Percentiles rank a stretch among this genome's conserved stretches.
phyloP scores from a whole-genome alignment of 1,284 basidiomycete genomes.

The Coniferiporia sulphurascens region DNA sequence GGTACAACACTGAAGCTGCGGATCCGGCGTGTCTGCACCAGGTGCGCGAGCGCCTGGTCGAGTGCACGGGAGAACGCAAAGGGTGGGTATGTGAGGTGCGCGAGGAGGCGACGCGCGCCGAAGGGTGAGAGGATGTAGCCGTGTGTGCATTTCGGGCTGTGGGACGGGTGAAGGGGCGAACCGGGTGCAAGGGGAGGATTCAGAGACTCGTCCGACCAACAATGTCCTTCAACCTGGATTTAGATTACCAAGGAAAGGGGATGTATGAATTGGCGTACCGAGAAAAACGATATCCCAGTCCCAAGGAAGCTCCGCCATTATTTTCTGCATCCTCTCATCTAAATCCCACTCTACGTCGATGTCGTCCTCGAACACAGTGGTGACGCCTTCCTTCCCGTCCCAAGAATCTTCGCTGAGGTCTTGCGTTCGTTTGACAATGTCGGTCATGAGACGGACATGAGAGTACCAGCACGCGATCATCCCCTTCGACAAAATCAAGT shows the following conservation, averaged over 20 bases:
- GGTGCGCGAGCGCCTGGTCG: slow-evolving; percentile 70
- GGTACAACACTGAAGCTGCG: slow-evolving; percentile 60
- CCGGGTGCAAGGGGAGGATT: slow-evolving; percentile 29
- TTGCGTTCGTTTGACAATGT: slow-evolving; percentile 23
- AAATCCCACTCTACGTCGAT: slow-evolving; percentile 74
- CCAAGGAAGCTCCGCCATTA: slow-evolving; percentile 55
- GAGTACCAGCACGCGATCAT: slow-evolving; percentile 75
- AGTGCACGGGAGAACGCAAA: slow-evolving; percentile 76
- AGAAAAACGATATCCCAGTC: slow-evolving; percentile 77
- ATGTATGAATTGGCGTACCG: slow-evolving; percentile 57
- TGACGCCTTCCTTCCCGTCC: slow-evolving; percentile 30
- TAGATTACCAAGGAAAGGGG: background rate
- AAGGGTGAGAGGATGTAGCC: slow-evolving; percentile 53
- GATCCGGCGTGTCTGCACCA: slow-evolving; percentile 50
- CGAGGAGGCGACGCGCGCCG: slow-evolving; percentile 51
- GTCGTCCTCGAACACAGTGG: slow-evolving; percentile 73
- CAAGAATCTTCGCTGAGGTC: slow-evolving; percentile 23
- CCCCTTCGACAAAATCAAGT: slow-evolving; percentile 48
- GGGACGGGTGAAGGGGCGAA: slow-evolving; percentile 46
- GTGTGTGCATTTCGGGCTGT: slow-evolving; percentile 62
- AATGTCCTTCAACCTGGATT: slow-evolving; percentile 5
- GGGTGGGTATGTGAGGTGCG: slow-evolving; percentile 50
- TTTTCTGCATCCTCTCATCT: slow-evolving; percentile 36
- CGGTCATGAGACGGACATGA: slow-evolving; percentile 50
- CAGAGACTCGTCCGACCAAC: slow-evolving; percentile 62